Evolutionary conservation across 1,284 basidiomycete species (phyloP), one percentile per base, ranked within the genome.

Genomic region (Singerocomus inundabilis): DNA sequence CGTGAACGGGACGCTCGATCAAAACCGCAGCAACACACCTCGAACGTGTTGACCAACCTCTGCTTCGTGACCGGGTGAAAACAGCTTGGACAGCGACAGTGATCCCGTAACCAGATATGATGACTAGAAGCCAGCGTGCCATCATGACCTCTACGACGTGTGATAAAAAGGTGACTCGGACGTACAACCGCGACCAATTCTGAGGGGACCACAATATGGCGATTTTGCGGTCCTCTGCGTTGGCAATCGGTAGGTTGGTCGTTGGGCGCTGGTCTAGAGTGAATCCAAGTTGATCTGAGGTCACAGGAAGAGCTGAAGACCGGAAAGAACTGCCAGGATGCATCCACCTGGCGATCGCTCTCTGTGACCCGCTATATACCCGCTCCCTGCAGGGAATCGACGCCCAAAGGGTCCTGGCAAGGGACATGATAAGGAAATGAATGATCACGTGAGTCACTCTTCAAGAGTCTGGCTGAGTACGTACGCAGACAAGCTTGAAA

Each of bases 21-120:
- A 26, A 37, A 32, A 38, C 16, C 28, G 13, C 2, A 13, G 43
- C 1, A 18, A 44, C 77, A 32, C 56, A 88, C 93, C 52, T 89
- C 82, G 54, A 88, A 91, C 0, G 95, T 93, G 61, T 93, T 85
- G 43, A 94, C 75, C 11, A 98, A 70, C 10, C 96, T 79, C 68
- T 98, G 96, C 66, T 93, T 96, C 9, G 96, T 98, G 51, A 85
- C 69, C 0, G 86, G 74, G 69, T 98, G 96, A 64, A 91, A 96
- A 69, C 94, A 98, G 43, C 82, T 71, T 0, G 87, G 69, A 68
- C 94, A 98, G 30, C 94, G 80, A 64, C 96, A 99, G 63, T 98
- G 95, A 64, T 92, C 90, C 11, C 84, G 74, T 24, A 91, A 70
- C 81, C 85, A 91, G 38, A 86, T 72, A 62, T 86, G 76, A 65